Base-by-base conservation (phyloP, 2,329 filamentous ascomycete species). In the Apiospora aurea region DNA sequence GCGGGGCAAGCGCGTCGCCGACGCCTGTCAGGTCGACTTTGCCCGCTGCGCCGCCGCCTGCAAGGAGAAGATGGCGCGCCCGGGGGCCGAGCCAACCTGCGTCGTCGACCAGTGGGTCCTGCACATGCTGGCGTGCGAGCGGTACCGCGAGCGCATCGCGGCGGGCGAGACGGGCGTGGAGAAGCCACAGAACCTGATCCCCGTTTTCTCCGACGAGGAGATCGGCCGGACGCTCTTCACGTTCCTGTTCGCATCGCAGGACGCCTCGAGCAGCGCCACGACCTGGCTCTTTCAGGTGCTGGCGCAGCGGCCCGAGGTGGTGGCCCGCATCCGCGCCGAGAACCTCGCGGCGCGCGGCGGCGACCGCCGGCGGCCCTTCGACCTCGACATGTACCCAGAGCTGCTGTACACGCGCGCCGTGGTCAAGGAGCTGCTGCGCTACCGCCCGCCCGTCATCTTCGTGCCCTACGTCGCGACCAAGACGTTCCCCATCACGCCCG, bases 51-150 rank as follows among this genome's bases (percentile, higher is more conserved):
- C 92, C 26, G 91, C 90, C 1, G 92, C 92, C 79, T 90, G 91
- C 79, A 94, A 92, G 80, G 87, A 89, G 24, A 88, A 90, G 75
- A 93, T 95, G 91, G 88, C 90, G 72, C 38, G 21, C 1, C 85
- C 88, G 47, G 93, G 92, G 74, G 92, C 90, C 47, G 83, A 89
- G 75, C 86, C 93, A 21, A 89, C 88, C 38, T 95, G 93, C 80
- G 94, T 94, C 76, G 89, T 95, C 79, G 93, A 95, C 79, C 90
- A 90, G 51, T 95, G 93, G 93, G 87, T 95, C 70, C 87, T 89
- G 76, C 86, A 89, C 73, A 94, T 95, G 90, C 88, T 92, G 77
- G 90, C 93, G 71, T 94, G 91, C 0, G 88, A 92, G 75, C 84
- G 82, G 64, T 94, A 94, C 81, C 87, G 87, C 51, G 87, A 92